phyloP scores from a whole-genome alignment of 208 protist genomes.

The Trypanosoma platydactyli region DNA sequence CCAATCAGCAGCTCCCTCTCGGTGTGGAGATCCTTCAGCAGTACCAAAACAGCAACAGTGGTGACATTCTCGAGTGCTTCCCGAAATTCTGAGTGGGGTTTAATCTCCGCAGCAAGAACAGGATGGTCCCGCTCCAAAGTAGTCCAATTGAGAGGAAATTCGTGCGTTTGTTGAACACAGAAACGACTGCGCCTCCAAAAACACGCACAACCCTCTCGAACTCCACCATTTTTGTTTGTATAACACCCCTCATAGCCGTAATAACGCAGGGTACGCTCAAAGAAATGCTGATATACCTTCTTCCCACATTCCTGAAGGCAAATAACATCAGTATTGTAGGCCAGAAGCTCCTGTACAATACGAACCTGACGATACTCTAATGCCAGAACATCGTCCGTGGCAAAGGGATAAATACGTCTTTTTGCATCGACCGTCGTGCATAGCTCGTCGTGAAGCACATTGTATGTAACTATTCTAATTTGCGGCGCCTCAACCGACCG shows the following conservation, averaged over 20 bases:
- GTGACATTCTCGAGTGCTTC: slow-evolving; percentile 69
- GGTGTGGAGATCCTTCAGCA: slow-evolving; percentile 46
- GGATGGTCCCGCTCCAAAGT: slow-evolving; percentile 45
- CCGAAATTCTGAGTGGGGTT: slow-evolving; percentile 49
- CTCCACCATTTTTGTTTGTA: slow-evolving; percentile 71
- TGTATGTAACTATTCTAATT: slow-evolving; percentile 90
- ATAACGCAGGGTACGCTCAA: slow-evolving; percentile 55
- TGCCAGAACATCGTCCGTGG: slow-evolving; percentile 68
- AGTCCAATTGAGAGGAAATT: slow-evolving; percentile 63
- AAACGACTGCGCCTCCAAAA: slow-evolving; percentile 62
- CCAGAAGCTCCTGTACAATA: slow-evolving; percentile 82
- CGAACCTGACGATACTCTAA: slow-evolving; percentile 70
- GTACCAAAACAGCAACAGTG: slow-evolving; percentile 43
- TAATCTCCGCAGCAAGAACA: slow-evolving; percentile 38
- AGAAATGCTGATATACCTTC: slow-evolving; percentile 70
- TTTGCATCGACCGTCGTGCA: slow-evolving; percentile 62
- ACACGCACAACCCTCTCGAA: slow-evolving; percentile 77
- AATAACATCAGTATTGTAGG: slow-evolving; percentile 79
- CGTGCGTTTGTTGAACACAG: slow-evolving; percentile 29
- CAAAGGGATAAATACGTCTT: slow-evolving; percentile 85
- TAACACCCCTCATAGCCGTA: slow-evolving; percentile 76
- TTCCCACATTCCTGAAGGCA: slow-evolving; percentile 89
- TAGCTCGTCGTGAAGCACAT: slow-evolving; percentile 90
- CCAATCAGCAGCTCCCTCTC: slow-evolving; percentile 65
- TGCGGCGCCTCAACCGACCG: slow-evolving; percentile 33